These are phyloP conservation scores for Solanum hybrid DNA, from an alignment of 305 asterid genomes.

Conservation along the genomic window DNA sequence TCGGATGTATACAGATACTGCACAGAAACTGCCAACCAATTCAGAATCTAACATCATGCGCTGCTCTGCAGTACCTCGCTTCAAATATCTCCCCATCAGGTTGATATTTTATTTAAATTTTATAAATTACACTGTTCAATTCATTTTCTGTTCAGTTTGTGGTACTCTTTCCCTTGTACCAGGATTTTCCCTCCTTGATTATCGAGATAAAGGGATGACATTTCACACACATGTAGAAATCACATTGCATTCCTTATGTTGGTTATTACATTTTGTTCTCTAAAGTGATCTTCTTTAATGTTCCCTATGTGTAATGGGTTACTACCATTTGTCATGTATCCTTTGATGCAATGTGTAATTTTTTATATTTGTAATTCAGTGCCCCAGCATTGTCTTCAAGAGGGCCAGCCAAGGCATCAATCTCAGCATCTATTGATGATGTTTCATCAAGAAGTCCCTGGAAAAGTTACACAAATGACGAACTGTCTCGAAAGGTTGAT, in stretches of 20 bases:
- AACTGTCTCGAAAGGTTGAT: conserved; percentile 56
- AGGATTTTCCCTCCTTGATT: not conserved
- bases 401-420: conserved; percentile 47
- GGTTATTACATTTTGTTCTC: not conserved
- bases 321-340: not conserved
- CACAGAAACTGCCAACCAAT: conserved; percentile 73
- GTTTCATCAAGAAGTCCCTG: conserved; percentile 77
- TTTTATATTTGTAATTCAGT: conserved; percentile 32
- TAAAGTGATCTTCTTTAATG: not conserved
- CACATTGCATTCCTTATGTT: not conserved
- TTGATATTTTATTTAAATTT: conserved; percentile 21
- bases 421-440: conserved; percentile 60
- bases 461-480: conserved; percentile 62
- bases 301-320: not conserved
- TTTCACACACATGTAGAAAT: not conserved
- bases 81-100: conserved; percentile 99
- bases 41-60: conserved; percentile 93
- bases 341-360: conserved; percentile 5
- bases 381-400: conserved; percentile 88
- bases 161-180: not conserved
- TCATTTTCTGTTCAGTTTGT: not conserved
- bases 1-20: conserved; percentile 59
- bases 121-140: not conserved
- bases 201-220: not conserved
- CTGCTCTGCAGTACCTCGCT: conserved; percentile 93